A percentile compares a stretch with the other conserved stretches of the same genome.
Conservation (phyloP, 192 early-diverging fungal species). For the Rhizoclosmatium sp. region DNA sequence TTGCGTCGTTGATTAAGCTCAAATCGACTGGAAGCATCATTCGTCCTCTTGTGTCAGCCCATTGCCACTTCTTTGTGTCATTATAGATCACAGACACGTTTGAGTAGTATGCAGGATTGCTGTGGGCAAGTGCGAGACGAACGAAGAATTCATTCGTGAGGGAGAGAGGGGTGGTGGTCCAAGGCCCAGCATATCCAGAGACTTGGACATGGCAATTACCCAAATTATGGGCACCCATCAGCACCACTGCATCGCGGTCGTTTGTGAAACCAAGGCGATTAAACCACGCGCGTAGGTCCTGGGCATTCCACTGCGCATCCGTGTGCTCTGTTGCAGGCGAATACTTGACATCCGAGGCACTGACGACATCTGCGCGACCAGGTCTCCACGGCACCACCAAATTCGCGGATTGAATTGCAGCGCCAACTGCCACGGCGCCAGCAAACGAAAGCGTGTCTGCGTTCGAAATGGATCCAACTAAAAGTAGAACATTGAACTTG, state of each 20-base stretch:
- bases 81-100: background rate
- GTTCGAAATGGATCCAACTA: background rate
- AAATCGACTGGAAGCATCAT: conserved; percentile 17
- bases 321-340: background rate
- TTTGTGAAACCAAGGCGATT: conserved; percentile 58
- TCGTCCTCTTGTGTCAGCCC: background rate
- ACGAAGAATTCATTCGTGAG: conserved; percentile 59
- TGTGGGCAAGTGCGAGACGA: background rate
- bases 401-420: background rate
- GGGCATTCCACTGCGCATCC: background rate
- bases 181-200: conserved; percentile 66
- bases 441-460: conserved; percentile 10
- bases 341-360: background rate
- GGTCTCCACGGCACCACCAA: background rate
- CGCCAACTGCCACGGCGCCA: background rate
- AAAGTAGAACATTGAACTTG: background rate
- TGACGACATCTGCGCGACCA: conserved; percentile 7
- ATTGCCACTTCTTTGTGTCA: background rate
- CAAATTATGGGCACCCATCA: conserved; percentile 75
- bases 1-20: conserved; percentile 25
- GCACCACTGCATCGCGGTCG: conserved; percentile 74
- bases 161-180: conserved; percentile 46
- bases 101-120: conserved; percentile 25
- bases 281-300: background rate
- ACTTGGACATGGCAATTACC: conserved; percentile 70